These are phyloP conservation scores for Sedum album DNA, from an alignment of 164 flowering plant genomes.

Conservation along the genomic window DNA sequence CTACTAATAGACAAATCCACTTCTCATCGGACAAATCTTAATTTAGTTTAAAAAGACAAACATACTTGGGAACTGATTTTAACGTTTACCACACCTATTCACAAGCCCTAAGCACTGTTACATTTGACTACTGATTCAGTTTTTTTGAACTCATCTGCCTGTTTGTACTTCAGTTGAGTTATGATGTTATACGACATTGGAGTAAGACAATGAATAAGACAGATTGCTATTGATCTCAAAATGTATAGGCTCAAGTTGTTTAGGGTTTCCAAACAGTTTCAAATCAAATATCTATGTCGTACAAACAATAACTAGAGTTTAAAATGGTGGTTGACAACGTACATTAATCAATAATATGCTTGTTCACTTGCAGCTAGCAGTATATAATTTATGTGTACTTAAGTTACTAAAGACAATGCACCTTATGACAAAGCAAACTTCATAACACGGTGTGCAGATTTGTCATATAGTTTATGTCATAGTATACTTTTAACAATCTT, in stretches of 20 bases:
- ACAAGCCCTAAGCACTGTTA: not conserved
- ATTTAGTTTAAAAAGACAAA: not conserved
- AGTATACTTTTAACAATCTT: not conserved
- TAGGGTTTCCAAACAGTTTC: constrained; percentile 1
- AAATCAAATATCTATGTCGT: not conserved
- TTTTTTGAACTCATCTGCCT: constrained; percentile 6
- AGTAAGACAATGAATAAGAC: not conserved
- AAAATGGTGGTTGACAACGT: constrained; percentile 1
- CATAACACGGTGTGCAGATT: not conserved
- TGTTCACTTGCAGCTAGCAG: not conserved
- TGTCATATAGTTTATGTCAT: constrained; percentile 3
- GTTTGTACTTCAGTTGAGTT: constrained; percentile 3
- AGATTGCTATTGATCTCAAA: not conserved
- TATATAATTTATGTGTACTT: too few species aligned
- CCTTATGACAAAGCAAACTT: constrained; percentile 3
- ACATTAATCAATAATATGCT: not conserved
- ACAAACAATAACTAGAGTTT: constrained; percentile 1
- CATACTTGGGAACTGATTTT: not conserved
- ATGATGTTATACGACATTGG: not conserved
- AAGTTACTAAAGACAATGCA: not conserved
- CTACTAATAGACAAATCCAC: constrained; percentile 4
- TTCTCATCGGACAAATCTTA: not conserved
- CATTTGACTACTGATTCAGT: constrained; percentile 4
- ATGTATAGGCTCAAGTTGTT: not conserved
- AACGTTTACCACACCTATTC: not conserved